phyloP scores from a whole-genome alignment of 1,284 basidiomycete species.

The Apiotrichum brassicae region DNA sequence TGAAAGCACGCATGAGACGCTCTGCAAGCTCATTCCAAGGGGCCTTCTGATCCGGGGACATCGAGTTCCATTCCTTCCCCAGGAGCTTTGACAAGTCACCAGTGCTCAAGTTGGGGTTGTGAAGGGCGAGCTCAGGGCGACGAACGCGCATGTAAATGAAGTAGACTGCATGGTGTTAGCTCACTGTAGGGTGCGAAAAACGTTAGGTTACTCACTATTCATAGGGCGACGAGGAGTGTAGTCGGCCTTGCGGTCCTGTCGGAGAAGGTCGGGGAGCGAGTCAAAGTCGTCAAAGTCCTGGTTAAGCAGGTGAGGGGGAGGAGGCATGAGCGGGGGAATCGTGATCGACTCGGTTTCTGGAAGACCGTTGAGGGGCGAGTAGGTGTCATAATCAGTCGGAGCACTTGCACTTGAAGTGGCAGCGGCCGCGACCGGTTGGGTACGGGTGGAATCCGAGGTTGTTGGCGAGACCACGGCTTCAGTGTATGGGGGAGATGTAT shows the following conservation, averaged over 20 bases:
- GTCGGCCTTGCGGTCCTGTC: slow-evolving; percentile 17
- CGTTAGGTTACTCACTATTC: slow-evolving; percentile 12
- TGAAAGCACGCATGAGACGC: slow-evolving; percentile 18
- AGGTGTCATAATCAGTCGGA: slow-evolving; percentile 2
- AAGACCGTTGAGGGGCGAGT: slow-evolving; percentile 10
- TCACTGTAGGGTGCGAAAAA: neutral
- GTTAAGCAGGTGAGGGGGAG: slow-evolving; percentile 2
- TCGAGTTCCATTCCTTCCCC: slow-evolving; percentile 16
- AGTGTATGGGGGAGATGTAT: neutral
- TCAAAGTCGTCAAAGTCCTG: slow-evolving; percentile 16
- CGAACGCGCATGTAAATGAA: slow-evolving; percentile 21
- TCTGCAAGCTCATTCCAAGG: slow-evolving; percentile 18
- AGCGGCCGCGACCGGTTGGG: neutral
- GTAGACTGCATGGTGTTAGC: slow-evolving; percentile 7
- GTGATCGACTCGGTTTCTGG: slow-evolving; percentile 6
- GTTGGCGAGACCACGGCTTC: neutral
- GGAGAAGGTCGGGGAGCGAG: slow-evolving; percentile 15
- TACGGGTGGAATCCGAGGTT: neutral
- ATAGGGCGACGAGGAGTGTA: slow-evolving; percentile 16
- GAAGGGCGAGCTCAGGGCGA: slow-evolving; percentile 14
- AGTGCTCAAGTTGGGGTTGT: slow-evolving; percentile 16
- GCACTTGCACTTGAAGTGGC: neutral
- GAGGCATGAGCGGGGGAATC: slow-evolving; percentile 13
- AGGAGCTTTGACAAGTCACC: slow-evolving; percentile 19
- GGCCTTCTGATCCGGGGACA: slow-evolving; percentile 12